Evolutionary conservation across 768 basidiomycete species (phyloP).

Genomic region (Steccherinum ochraceum): DNA sequence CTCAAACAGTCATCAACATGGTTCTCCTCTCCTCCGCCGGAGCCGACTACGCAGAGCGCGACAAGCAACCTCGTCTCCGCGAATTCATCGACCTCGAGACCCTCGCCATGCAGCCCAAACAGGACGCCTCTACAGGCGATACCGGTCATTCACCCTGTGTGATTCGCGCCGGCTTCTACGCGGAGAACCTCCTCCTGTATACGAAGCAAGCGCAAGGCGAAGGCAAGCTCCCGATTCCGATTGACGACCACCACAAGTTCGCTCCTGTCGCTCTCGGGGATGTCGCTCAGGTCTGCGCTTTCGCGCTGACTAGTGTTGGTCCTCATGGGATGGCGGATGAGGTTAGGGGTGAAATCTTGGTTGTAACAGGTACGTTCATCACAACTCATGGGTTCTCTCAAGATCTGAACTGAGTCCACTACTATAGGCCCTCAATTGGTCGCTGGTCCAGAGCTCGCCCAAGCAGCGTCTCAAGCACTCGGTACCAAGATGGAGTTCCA

Average conservation of each 20-base stretch:
- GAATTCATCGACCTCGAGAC: constrained; percentile 28
- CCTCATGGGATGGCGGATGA: constrained; percentile 24
- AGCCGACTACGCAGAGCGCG: constrained; percentile 24
- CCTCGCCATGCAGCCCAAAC: constrained; percentile 21
- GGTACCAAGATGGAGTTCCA: constrained; percentile 20
- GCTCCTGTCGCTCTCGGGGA: constrained; percentile 25
- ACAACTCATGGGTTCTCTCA: neutral
- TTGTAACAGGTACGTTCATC: constrained; percentile 16
- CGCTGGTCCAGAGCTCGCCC: constrained; percentile 21
- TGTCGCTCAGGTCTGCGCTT: constrained; percentile 21
- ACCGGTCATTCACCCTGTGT: constrained; percentile 25
- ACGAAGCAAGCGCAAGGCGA: constrained; percentile 20
- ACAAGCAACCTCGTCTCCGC: constrained; percentile 24
- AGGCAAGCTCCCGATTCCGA: constrained; percentile 22
- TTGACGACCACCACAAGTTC: constrained; percentile 21
- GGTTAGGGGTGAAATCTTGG: constrained; percentile 23
- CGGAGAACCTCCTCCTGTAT: constrained; percentile 25
- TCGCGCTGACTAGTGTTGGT: constrained; percentile 22
- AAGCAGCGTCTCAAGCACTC: constrained; percentile 17
- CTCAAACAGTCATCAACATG: constrained; percentile 17
- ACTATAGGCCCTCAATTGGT: constrained; percentile 10
- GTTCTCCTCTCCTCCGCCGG: constrained; percentile 21
- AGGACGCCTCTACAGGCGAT: constrained; percentile 14
- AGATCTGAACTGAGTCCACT: neutral
- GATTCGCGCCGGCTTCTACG: constrained; percentile 25